Base-by-base conservation (phyloP, 2,329 filamentous ascomycete genomes). In the Pyrenophora teres region DNA sequence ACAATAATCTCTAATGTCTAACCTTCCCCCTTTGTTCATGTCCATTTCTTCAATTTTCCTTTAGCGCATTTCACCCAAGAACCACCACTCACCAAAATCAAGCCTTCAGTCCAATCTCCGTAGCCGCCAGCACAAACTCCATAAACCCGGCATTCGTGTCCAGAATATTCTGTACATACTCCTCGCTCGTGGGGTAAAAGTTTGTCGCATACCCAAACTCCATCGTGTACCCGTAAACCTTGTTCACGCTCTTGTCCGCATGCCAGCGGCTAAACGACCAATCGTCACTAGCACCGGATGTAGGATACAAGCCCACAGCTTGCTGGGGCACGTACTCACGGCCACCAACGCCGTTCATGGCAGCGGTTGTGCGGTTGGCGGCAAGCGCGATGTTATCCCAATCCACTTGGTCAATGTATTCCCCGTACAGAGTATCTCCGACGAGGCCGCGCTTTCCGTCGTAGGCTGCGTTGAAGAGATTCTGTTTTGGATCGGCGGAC, bases 391-490 rank as follows among this genome's bases (percentile, higher is more conserved):
- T 66, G 48, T 71, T 71, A 54, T 65, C 57, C 57, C 64, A 66
- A 46, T 76, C 73, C 6, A 63, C 51, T 12, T 69, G 53, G 19
- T 63, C 63, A 25, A 75, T 75, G 54, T 70, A 76, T 59, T 76
- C 74, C 31, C 62, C 62, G 62, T 76, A 77, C 81, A 75, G 87
- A 83, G 81, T 69, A 32, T 78, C 72, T 18, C 74, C 70, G 2
- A 78, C 67, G 9, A 80, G 61, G 19, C 82, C 82, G 6, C 82
- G 79, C 37, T 77, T 75, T 40, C 77, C 76, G 54, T 85, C 77
- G 54, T 79, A 86, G 7, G 73, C 66, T 2, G 73, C 48, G 73
- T 84, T 85, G 44, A 74, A 65, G 59, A 83, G 81, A 68, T 76
- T 84, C 72, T 81, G 79, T 52, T 59, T 64, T 0, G 77, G 66